Evolutionary conservation across 2,329 filamentous ascomycete genomes (phyloP).

Genomic region (Fusarium ramigenum): DNA sequence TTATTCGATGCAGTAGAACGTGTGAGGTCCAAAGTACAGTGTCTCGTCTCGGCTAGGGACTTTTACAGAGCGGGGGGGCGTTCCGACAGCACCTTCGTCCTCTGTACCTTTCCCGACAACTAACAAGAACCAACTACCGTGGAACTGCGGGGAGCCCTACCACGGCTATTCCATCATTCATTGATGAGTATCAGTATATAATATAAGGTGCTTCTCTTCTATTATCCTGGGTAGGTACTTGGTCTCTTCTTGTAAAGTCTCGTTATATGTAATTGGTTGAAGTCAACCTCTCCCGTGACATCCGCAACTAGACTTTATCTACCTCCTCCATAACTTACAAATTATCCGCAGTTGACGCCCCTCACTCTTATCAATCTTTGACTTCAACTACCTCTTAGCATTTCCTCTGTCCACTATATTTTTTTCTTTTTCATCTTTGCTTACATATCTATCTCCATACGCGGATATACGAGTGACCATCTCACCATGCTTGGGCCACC

Average conservation of each 20-base stretch:
- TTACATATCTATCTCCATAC: neutral
- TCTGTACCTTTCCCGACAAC: neutral
- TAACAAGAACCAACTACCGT: neutral
- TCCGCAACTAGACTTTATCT: constrained; percentile 11
- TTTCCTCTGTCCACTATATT: neutral
- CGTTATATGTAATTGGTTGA: neutral
- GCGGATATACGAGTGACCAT: neutral
- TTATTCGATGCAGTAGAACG: neutral
- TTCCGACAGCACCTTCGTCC: neutral
- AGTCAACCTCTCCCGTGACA: constrained; percentile 19
- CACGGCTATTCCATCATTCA: neutral
- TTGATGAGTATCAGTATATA: neutral
- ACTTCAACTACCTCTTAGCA: neutral
- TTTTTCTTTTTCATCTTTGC: neutral
- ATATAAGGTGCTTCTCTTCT: neutral
- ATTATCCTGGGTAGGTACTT: neutral
- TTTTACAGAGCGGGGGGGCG: neutral
- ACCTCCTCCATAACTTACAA: neutral
- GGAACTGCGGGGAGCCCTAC: constrained; percentile 6
- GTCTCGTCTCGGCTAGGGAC: constrained; percentile 13
- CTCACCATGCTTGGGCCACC: constrained; percentile 58
- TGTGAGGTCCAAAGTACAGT: neutral
- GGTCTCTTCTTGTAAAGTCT: neutral
- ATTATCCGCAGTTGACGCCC: constrained; percentile 15
- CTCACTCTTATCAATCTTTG: constrained; percentile 8